Conservation (phyloP, 345 rosid genomes). For the Populus davidiana region DNA sequence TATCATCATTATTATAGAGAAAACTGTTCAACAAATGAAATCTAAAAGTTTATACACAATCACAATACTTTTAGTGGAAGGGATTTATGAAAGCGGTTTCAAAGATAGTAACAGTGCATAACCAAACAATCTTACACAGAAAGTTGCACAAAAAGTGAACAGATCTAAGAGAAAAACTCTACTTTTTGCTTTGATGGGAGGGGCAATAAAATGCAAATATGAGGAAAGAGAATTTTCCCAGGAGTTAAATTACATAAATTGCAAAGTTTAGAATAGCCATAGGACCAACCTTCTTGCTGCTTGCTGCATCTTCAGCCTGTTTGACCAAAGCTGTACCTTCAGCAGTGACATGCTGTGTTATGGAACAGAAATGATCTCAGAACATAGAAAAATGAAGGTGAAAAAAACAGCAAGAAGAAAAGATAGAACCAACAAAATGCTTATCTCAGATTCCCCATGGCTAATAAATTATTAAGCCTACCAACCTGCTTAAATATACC, state of each 20-base stretch:
- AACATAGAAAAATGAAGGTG: not conserved
- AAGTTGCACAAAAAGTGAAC: not conserved
- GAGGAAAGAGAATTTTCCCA: not conserved
- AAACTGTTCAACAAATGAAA: not conserved
- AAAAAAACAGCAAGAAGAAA: not conserved
- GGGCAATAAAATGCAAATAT: not conserved
- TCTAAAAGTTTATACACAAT: not conserved
- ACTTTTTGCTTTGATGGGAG: not conserved
- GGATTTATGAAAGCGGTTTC: not conserved
- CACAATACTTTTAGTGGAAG: not conserved
- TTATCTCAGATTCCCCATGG: not conserved
- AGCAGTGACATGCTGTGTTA: constrained; percentile 33
- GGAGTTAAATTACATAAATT: not conserved
- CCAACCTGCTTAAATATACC: constrained; percentile 37
- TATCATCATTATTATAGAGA: not conserved
- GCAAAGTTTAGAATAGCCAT: not conserved
- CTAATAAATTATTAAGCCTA: not conserved
- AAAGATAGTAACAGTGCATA: not conserved
- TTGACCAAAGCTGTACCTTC: constrained; percentile 38
- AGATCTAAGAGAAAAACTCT: not conserved
- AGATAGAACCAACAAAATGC: not conserved
- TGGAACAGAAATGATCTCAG: not conserved
- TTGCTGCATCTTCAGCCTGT: constrained; percentile 43
- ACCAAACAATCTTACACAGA: not conserved
- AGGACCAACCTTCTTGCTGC: constrained; percentile 29